phyloP scores from a whole-genome alignment of 2,329 filamentous ascomycete genomes.

The Monosporascus ibericus region DNA sequence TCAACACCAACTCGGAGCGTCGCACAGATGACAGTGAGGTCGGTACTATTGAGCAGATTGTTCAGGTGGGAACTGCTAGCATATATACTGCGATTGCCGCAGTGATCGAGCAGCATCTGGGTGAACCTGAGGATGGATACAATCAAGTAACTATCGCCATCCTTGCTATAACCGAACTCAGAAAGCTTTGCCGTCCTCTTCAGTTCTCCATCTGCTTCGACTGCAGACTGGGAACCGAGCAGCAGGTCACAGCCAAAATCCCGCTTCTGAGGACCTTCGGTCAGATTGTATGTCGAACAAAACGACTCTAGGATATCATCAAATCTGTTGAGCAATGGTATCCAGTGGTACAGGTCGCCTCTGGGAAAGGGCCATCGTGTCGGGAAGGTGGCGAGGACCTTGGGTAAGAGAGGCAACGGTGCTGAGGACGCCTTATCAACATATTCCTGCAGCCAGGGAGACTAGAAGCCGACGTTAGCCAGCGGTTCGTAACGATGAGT shows the following conservation, averaged over 20 bases:
- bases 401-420: constrained; percentile 70
- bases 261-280: constrained; percentile 71
- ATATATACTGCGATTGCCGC: constrained; percentile 93
- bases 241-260: constrained; percentile 66
- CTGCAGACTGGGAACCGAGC: constrained; percentile 48
- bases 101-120: constrained; percentile 82
- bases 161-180: constrained; percentile 57
- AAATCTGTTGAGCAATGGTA: constrained; percentile 86
- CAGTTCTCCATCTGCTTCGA: constrained; percentile 44
- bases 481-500: constrained; percentile 8
- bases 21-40: constrained; percentile 68
- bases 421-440: constrained; percentile 63
- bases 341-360: constrained; percentile 98
- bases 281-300: constrained; percentile 72
- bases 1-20: constrained; percentile 78
- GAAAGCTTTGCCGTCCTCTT: constrained; percentile 43
- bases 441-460: constrained; percentile 79
- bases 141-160: constrained; percentile 76
- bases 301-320: constrained; percentile 81
- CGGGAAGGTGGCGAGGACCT: constrained; percentile 73
- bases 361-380: constrained; percentile 90
- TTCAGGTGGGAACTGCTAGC: constrained; percentile 87
- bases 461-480: constrained; percentile 44
- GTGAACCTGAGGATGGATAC: constrained; percentile 81
- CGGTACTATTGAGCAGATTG: constrained; percentile 82